A percentile compares a stretch with the other conserved stretches of the same genome.
Conservation (phyloP, 176 grass and related monocot species). For the Poa pratensis region DNA sequence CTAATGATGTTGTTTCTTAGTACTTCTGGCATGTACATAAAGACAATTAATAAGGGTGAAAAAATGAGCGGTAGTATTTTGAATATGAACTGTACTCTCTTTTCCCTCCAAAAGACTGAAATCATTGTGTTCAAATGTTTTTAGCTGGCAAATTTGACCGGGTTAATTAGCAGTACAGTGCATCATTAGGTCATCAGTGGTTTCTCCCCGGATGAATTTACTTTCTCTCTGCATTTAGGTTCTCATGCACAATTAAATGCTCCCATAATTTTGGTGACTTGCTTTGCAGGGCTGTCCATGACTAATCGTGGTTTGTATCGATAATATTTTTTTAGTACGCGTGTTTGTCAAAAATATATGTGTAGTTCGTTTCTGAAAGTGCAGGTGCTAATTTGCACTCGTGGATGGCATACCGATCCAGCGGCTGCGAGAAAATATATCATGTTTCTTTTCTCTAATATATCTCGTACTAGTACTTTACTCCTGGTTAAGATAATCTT, state of each 20-base stretch:
- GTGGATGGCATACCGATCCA: not conserved
- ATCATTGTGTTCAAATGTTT: not conserved
- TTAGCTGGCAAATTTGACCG: slow-evolving; percentile 15
- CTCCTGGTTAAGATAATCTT: not conserved
- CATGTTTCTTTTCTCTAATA: not conserved
- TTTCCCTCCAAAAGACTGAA: slow-evolving; percentile 30
- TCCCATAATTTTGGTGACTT: slow-evolving; percentile 11
- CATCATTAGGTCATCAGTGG: slow-evolving; percentile 23
- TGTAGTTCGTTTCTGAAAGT: not conserved
- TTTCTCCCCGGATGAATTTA: not conserved
- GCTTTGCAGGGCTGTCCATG: not conserved
- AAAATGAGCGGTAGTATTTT: not conserved
- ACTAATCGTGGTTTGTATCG: not conserved
- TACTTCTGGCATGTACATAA: too few species aligned
- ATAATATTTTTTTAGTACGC: not conserved
- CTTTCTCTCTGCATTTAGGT: not conserved
- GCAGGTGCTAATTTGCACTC: not conserved
- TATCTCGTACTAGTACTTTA: not conserved
- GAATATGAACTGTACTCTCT: not conserved
- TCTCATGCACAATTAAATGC: slow-evolving; percentile 26
- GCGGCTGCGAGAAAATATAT: not conserved
- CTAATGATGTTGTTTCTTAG: not conserved
- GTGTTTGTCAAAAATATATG: too few species aligned
- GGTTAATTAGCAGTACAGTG: not conserved
- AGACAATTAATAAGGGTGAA: not conserved